Conservation (phyloP, 768 basidiomycete genomes). For the Leccinum subgranulosum region DNA sequence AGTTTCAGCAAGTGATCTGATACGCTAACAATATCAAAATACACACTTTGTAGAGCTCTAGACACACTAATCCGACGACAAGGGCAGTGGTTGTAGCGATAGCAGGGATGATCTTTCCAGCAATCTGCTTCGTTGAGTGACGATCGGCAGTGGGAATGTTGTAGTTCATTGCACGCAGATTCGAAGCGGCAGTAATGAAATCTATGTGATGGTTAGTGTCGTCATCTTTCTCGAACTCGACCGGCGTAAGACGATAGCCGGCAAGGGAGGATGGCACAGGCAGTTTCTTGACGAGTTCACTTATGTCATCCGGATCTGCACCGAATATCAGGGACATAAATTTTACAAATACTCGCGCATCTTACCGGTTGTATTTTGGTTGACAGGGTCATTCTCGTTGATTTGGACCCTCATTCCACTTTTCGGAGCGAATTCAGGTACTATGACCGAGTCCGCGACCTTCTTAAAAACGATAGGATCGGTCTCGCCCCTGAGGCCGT, state of each 20-base stretch:
- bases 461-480: conserved; percentile 80
- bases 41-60: conserved; percentile 92
- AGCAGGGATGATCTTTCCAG: conserved; percentile 98
- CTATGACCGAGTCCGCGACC: conserved; percentile 75
- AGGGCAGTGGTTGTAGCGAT: conserved; percentile 98
- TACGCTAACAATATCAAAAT: neutral
- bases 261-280: conserved; percentile 89
- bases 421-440: conserved; percentile 92
- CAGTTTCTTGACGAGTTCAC: conserved; percentile 61
- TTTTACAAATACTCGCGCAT: neutral
- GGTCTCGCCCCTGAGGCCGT: conserved; percentile 88
- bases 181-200: conserved; percentile 97
- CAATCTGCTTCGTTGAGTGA: conserved; percentile 95
- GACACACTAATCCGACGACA: conserved; percentile 91
- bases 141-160: conserved; percentile 81
- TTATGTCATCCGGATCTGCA: conserved; percentile 48
- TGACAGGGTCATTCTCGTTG: conserved; percentile 86
- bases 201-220: conserved; percentile 98
- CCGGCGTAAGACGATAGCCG: conserved; percentile 93
- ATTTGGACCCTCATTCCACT: conserved; percentile 92
- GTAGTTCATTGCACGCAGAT: conserved; percentile 95
- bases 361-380: conserved; percentile 41
- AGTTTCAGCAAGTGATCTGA: conserved; percentile 1
- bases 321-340: conserved; percentile 4
- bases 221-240: conserved; percentile 99